phyloP scores from a whole-genome alignment of 176 grass and related monocot genomes.

The Puccinellia tenuiflora region DNA sequence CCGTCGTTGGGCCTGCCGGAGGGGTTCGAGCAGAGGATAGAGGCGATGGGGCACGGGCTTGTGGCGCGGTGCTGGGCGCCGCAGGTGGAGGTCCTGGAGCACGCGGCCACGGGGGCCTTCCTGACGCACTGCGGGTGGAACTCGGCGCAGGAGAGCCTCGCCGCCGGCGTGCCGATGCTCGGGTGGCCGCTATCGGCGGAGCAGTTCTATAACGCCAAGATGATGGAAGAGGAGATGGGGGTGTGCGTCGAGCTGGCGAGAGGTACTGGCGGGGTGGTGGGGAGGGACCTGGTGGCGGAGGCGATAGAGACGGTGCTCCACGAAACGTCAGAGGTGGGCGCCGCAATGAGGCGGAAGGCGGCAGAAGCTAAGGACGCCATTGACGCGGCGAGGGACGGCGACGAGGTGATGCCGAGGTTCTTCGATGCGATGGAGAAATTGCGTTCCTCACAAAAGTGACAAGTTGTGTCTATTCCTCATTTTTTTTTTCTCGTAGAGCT shows the following conservation, averaged over 20 bases:
- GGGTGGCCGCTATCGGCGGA: conserved; percentile 29
- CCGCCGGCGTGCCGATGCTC: conserved; percentile 15
- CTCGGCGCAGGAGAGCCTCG: conserved; percentile 31
- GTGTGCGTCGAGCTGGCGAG: conserved; percentile 18
- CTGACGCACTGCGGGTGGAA: conserved; percentile 48
- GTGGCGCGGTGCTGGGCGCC: conserved; percentile 32
- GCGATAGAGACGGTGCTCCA: conserved; percentile 16
- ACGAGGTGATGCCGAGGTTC: neutral
- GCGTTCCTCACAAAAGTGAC: too few relatives aligned
- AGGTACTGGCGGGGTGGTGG: neutral
- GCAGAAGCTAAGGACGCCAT: neutral
- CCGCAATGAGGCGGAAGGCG: neutral
- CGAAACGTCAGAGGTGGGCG: neutral
- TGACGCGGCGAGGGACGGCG: neutral
- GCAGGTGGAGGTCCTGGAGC: conserved; percentile 27
- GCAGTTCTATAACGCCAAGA: conserved; percentile 40
- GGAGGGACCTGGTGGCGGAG: neutral
- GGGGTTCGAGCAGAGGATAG: neutral
- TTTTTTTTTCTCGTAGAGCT: too few relatives aligned
- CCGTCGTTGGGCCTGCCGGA: neutral
- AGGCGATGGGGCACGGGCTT: neutral
- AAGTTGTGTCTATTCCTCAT: too few relatives aligned
- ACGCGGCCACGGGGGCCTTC: conserved; percentile 24
- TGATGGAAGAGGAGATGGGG: conserved; percentile 14
- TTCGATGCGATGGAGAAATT: neutral